These are phyloP conservation scores for Metrosideros polymorpha DNA, from an alignment of 441 rosid genomes.

Conservation along the genomic window DNA sequence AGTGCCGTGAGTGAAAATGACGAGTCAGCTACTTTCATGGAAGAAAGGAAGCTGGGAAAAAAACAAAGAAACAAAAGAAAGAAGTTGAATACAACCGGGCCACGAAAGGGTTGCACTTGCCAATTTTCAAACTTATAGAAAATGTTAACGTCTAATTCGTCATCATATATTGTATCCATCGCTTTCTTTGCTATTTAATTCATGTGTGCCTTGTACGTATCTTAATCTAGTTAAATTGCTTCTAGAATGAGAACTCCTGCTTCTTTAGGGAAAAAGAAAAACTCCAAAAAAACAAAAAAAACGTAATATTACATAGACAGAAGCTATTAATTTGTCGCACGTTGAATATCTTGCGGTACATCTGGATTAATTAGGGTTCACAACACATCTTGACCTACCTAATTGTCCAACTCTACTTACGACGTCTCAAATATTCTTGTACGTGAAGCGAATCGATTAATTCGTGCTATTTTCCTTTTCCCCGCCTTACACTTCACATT, in stretches of 20 bases:
- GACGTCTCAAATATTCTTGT: rapidly evolving
- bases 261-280: neutral
- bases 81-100: neutral
- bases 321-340: neutral
- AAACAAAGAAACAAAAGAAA: neutral
- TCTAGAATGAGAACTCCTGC: neutral
- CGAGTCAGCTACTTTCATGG: neutral
- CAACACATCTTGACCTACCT: neutral
- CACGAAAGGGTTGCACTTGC: neutral
- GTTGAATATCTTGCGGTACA: neutral
- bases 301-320: neutral
- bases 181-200: neutral
- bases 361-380: neutral
- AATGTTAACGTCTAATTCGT: no score
- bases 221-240: neutral
- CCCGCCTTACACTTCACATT: neutral
- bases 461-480: neutral
- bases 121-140: neutral
- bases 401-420: neutral
- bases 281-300: neutral
- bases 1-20: neutral
- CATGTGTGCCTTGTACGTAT: neutral
- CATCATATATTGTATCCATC: no score
- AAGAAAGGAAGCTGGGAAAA: neutral
- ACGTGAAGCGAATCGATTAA: no score